Base-by-base conservation (phyloP, 2,329 filamentous ascomycete genomes). In the Fusarium gaditjirri region DNA sequence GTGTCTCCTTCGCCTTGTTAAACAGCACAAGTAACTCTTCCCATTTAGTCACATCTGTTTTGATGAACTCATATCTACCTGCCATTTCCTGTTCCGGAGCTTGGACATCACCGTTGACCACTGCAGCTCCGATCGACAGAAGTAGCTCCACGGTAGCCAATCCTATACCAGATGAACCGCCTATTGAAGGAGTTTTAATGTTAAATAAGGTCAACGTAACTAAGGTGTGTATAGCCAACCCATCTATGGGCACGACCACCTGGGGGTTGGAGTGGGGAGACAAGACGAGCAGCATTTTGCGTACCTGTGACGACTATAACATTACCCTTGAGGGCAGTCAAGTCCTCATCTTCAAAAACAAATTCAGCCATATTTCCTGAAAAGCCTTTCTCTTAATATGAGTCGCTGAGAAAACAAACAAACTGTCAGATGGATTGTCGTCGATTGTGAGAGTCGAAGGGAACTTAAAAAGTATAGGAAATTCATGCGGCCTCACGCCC, bases 101-200 rank as follows among this genome's bases (percentile, higher is more conserved):
- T 41, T 86, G 84, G 44, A 90, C 65, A 73, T 91, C 89, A 42
- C 82, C 86, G 35, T 84, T 85, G 65, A 89, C 83, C n/a, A 91
- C 88, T 19, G 81, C 83, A 33, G 88, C 89, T 25, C 88, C 88
- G 1, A 85, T 77, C 2, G 83, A 79, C 11, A 90, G 80, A 19
- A 90, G 83, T 5, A 87, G 80, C 14, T 85, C 78, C 11, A 85
- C 83, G 2, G 89, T 89, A 60, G 86, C 86, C 17, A 89, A 83
- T 39, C 89, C 89, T 55, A 91, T 91, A 17, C 89, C 89, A 6
- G 88, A 89, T 1, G 86, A 88, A 61, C 87, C 87, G 50, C 89
- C 88, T 77, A 36, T 21, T 31, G 4, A 11, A 41, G 23, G 39
- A 41, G 39, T n/a, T 41, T 41, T n/a, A n/a, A 41, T 41, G 39